Conservation (phyloP, 2,329 filamentous ascomycete species). For the Dichotomopilus funicola region DNA sequence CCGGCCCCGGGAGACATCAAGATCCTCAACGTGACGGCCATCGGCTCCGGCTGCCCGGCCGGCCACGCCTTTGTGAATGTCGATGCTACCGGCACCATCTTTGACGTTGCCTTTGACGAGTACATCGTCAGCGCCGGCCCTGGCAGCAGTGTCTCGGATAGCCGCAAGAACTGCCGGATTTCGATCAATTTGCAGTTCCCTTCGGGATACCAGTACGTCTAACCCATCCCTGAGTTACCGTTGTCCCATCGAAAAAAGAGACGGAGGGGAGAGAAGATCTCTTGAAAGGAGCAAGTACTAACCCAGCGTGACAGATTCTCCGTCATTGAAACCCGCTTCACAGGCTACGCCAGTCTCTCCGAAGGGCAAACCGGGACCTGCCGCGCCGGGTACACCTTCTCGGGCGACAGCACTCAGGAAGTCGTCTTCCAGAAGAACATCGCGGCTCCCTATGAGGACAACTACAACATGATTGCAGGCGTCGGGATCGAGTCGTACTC, state of each 20-base stretch:
- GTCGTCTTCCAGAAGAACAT: constrained; percentile 27
- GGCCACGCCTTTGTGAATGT: constrained; percentile 24
- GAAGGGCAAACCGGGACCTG: constrained; percentile 24
- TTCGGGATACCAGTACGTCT: constrained; percentile 22
- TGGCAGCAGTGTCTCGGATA: constrained; percentile 22
- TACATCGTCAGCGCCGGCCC: constrained; percentile 26
- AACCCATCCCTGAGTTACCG: background rate
- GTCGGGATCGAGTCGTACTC: constrained; percentile 24
- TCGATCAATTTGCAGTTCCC: constrained; percentile 26
- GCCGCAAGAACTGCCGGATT: constrained; percentile 27
- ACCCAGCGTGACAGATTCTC: constrained; percentile 17
- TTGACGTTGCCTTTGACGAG: constrained; percentile 29
- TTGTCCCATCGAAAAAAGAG: background rate
- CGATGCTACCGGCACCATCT: constrained; percentile 23
- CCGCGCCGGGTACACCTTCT: constrained; percentile 26
- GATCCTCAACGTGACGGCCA: constrained; percentile 24
- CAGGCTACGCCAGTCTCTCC: constrained; percentile 24
- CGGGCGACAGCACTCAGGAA: constrained; percentile 23
- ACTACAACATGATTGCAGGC: constrained; percentile 26
- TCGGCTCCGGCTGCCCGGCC: constrained; percentile 23
- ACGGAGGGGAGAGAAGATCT: too few species aligned
- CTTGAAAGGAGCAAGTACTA: background rate
- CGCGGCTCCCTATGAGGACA: constrained; percentile 24
- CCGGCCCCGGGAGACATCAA: constrained; percentile 16
- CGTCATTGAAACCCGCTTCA: constrained; percentile 26